These are phyloP conservation scores for Fraxinus floribunda DNA, from an alignment of 305 asterid genomes.

Conservation along the genomic window DNA sequence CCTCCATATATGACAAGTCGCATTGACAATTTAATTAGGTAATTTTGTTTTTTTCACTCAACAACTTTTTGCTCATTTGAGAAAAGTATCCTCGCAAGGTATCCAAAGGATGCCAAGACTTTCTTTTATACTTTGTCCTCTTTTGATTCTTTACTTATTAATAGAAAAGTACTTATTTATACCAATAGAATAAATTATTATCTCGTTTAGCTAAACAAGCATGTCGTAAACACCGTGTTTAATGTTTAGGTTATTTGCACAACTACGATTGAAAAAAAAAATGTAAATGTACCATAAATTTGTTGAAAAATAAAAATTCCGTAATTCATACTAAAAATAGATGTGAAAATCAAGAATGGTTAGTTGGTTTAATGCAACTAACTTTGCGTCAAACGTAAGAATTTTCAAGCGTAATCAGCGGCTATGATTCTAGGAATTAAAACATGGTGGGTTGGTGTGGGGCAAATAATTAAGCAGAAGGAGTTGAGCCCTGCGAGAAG, in stretches of 20 bases:
- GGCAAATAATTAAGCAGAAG: background rate
- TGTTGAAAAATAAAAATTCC: background rate
- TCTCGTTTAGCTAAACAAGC: background rate
- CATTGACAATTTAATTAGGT: background rate
- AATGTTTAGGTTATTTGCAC: background rate
- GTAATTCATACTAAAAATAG: background rate
- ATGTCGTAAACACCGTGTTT: background rate
- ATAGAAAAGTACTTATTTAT: background rate
- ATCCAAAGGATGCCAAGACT: background rate
- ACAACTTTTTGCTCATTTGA: background rate
- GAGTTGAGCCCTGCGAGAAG: background rate
- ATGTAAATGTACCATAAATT: background rate
- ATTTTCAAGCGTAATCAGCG: constrained; percentile 48
- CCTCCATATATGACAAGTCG: background rate
- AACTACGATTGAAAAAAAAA: background rate
- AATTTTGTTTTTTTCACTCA: background rate
- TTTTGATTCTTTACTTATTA: background rate
- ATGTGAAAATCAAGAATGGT: background rate
- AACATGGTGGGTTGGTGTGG: constrained; percentile 12
- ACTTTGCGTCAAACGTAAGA: constrained; percentile 38
- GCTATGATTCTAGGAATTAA: constrained; percentile 30
- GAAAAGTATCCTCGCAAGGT: background rate
- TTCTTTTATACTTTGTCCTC: background rate
- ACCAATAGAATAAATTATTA: background rate
- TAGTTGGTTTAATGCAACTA: constrained; percentile 19